Evolutionary conservation across 306 rosid species (phyloP).

Genomic region (Prunus mume): DNA sequence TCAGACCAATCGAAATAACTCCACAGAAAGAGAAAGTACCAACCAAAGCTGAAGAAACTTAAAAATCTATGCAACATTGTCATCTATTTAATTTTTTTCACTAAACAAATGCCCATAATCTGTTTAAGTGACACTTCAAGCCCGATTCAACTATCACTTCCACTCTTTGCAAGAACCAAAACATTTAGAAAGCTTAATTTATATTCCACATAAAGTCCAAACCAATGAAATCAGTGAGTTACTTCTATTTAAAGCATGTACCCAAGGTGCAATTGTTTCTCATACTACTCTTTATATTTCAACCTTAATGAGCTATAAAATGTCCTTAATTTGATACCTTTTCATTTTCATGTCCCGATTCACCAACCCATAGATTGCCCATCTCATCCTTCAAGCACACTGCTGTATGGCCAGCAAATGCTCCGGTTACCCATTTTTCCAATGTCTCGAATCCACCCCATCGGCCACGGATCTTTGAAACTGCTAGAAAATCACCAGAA

Average conservation of each 20-base stretch:
- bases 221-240: neutral
- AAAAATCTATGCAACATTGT: neutral
- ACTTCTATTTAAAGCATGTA: neutral
- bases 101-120: neutral
- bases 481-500: conserved; percentile 90
- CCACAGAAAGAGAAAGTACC: neutral
- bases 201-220: neutral
- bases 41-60: neutral
- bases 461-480: conserved; percentile 95
- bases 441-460: conserved; percentile 99
- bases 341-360: conserved; percentile 98
- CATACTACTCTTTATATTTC: neutral
- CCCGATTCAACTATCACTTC: neutral
- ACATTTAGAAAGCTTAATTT: neutral
- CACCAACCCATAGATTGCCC: conserved; percentile 97
- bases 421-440: conserved; percentile 97
- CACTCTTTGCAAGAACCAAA: neutral
- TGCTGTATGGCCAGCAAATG: conserved; percentile 98
- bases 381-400: conserved; percentile 94
- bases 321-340: conserved; percentile 49
- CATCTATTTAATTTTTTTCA: neutral
- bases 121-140: neutral
- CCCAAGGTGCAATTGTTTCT: neutral
- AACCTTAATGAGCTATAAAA: neutral
- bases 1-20: neutral